These are phyloP conservation scores for Aspergillus bridgeri DNA, from an alignment of 495 filamentous ascomycete genomes.

Conservation along the genomic window DNA sequence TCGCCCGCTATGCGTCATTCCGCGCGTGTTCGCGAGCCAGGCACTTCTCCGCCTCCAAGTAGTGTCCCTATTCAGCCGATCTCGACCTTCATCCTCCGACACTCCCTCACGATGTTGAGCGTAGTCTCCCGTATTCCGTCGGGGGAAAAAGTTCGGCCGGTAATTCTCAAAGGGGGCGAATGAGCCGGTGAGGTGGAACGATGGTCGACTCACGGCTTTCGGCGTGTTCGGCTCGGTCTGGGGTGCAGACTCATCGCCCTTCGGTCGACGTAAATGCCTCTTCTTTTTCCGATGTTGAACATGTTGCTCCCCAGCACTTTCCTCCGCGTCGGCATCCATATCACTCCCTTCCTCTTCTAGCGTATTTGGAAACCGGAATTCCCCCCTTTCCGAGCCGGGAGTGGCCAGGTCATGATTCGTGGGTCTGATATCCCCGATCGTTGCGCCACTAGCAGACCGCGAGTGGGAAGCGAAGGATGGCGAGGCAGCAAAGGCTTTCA, in stretches of 20 bases:
- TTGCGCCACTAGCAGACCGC: constrained; percentile 41
- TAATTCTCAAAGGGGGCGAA: constrained; percentile 46
- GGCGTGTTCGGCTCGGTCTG: constrained; percentile 64
- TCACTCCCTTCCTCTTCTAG: constrained; percentile 63
- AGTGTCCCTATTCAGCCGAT: constrained; percentile 58
- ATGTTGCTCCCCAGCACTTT: constrained; percentile 50
- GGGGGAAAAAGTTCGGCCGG: constrained; percentile 54
- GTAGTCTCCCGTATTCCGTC: constrained; percentile 66
- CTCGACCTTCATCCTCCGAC: constrained; percentile 87
- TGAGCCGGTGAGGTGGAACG: constrained; percentile 45
- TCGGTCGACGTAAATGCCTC: constrained; percentile 44
- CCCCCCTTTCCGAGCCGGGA: constrained; percentile 47
- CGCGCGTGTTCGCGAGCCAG: constrained; percentile 54
- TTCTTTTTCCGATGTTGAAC: constrained; percentile 40
- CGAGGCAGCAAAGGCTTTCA: constrained; percentile 55
- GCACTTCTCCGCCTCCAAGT: constrained; percentile 54
- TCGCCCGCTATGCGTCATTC: constrained; percentile 51
- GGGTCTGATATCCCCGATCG: constrained; percentile 30
- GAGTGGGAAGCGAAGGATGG: constrained; percentile 40
- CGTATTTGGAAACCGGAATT: constrained; percentile 51
- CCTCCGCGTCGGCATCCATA: constrained; percentile 75
- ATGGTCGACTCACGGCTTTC: constrained; percentile 41
- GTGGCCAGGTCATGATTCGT: constrained; percentile 30
- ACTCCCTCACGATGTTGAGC: constrained; percentile 66
- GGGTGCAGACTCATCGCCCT: constrained; percentile 48